Evolutionary conservation across 768 basidiomycete species (phyloP), one percentile per base, ranked within the genome.

Genomic region (Serendipita indica): DNA sequence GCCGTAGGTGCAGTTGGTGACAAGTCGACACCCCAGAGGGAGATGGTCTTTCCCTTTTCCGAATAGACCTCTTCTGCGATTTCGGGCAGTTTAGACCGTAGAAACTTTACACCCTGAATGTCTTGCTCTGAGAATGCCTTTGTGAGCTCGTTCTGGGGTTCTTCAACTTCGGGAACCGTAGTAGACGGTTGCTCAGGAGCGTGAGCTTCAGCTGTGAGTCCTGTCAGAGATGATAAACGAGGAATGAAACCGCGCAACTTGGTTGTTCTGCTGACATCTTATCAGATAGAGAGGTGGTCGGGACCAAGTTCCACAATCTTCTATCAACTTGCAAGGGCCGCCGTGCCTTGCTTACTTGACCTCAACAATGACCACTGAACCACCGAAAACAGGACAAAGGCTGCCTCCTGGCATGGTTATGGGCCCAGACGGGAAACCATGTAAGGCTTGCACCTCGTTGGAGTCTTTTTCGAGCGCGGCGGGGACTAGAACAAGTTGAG

Each of bases 371-470:
- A 39, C 27, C 14, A 20, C 60, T 52, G 33, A 61, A n/a, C n/a
- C 18, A 16, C 22, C 28, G 20, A 60, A 62, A 46, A 37, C 52
- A 60, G 25, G 32, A 10, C 49, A 63, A 34, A n/a, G 70, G n/a
- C 66, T 85, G 28, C 85, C 87, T 0, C 85, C 88, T 4, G 90
- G 89, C 2, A 83, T 90, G 76, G 79, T 93, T 59, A 72, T 98
- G 63, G 92, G 89, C 1, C 86, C 89, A 12, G 89, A 97, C 63
- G 93, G 94, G 18, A 96, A 92, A 69, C 90, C 89, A 0, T 97
- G 94, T 77, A 94, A 90, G 72, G 82, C 88, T 28, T 93, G 91
- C 65, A 86, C 82, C 39, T 85, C 30, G 89, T 87, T 72, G 28
- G 70, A 64, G 33, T 39, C 61, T 1, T 6, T 62, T 22, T 39